phyloP scores from a whole-genome alignment of 441 rosid genomes.

The Francoa sonchifolia region DNA sequence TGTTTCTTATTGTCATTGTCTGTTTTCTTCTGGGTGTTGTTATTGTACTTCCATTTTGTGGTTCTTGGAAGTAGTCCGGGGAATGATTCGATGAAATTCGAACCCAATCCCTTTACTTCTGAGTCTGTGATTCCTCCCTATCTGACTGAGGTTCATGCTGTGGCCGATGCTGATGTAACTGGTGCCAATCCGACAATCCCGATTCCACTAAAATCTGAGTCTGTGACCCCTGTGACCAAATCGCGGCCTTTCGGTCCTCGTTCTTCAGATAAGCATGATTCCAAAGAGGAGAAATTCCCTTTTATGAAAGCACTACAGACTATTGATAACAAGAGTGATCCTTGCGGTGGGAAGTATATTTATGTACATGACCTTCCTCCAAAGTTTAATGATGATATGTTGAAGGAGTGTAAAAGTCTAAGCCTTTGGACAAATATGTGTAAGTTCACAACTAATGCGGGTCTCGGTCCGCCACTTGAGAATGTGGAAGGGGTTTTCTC shows the following conservation, averaged over 20 bases:
- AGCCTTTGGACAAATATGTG: slow-evolving; percentile 99
- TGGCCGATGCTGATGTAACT: not conserved
- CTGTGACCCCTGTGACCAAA: too few relatives aligned
- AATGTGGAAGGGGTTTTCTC: slow-evolving; percentile 85
- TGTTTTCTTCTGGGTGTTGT: slow-evolving; percentile 59
- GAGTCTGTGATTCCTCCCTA: slow-evolving; percentile 11
- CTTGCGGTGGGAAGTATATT: slow-evolving; percentile 86
- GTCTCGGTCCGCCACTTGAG: slow-evolving; percentile 91
- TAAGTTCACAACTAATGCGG: slow-evolving; percentile 79
- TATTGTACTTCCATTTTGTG: slow-evolving; percentile 67
- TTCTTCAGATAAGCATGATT: too few relatives aligned
- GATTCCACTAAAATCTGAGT: too few relatives aligned
- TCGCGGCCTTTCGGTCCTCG: too few relatives aligned
- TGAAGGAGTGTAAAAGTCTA: slow-evolving; percentile 75
- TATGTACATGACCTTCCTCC: slow-evolving; percentile 82
- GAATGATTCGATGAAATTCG: slow-evolving; percentile 32
- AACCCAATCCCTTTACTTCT: slow-evolving; percentile 13
- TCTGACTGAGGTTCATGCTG: not conserved
- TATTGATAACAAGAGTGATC: slow-evolving; percentile 72
- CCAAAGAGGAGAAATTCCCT: slow-evolving; percentile 24
- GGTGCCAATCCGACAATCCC: too few relatives aligned
- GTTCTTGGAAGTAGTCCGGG: slow-evolving; percentile 36
- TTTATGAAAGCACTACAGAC: slow-evolving; percentile 70
- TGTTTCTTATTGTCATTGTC: slow-evolving; percentile 52
- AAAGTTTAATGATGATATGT: slow-evolving; percentile 89